Conservation (phyloP, 2,329 filamentous ascomycete genomes). For the Apiospora malaysiana region DNA sequence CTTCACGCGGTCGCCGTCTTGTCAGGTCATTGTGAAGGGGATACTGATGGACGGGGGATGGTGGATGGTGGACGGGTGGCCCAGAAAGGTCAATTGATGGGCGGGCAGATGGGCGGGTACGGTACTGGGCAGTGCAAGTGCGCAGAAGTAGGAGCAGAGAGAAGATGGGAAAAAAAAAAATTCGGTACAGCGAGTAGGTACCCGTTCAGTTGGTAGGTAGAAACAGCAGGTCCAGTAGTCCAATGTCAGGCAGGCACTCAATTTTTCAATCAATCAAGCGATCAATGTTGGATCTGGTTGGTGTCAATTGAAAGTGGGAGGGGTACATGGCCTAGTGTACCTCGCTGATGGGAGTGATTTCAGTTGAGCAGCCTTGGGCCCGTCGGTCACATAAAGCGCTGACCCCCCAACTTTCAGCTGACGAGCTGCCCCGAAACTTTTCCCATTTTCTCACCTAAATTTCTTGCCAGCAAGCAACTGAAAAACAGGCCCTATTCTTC, state of each 20-base stretch:
- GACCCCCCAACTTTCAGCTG: slow-evolving; percentile 23
- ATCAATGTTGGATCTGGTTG: slow-evolving; percentile 12
- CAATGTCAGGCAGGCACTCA: slow-evolving; percentile 6
- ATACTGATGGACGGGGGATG: neutral
- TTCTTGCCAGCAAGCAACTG: slow-evolving; percentile 4
- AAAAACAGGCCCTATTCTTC: slow-evolving; percentile 2
- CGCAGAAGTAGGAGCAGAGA: neutral
- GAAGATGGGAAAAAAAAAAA: neutral
- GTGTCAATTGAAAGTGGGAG: slow-evolving; percentile 17
- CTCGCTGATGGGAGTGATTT: slow-evolving; percentile 23
- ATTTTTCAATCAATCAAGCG: neutral
- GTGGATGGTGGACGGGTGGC: neutral
- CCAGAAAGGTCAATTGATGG: neutral
- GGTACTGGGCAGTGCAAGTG: slow-evolving; percentile 1
- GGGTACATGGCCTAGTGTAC: slow-evolving; percentile 17
- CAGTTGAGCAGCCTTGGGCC: slow-evolving; percentile 22
- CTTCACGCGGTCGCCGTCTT: slow-evolving; percentile 4
- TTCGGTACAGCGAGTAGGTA: slow-evolving; percentile 14
- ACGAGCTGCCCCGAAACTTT: slow-evolving; percentile 22
- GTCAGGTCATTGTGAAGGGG: neutral
- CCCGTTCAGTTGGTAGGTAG: neutral
- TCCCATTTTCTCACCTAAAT: slow-evolving; percentile 22
- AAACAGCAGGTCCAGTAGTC: slow-evolving; percentile 14
- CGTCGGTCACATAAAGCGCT: slow-evolving; percentile 26
- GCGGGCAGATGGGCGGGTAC: slow-evolving; percentile 1